A percentile compares a stretch with the other conserved stretches of the same genome.
These are phyloP conservation scores for Penicillium thymicola DNA, from an alignment of 2,329 filamentous ascomycete genomes.

Conservation along the genomic window DNA sequence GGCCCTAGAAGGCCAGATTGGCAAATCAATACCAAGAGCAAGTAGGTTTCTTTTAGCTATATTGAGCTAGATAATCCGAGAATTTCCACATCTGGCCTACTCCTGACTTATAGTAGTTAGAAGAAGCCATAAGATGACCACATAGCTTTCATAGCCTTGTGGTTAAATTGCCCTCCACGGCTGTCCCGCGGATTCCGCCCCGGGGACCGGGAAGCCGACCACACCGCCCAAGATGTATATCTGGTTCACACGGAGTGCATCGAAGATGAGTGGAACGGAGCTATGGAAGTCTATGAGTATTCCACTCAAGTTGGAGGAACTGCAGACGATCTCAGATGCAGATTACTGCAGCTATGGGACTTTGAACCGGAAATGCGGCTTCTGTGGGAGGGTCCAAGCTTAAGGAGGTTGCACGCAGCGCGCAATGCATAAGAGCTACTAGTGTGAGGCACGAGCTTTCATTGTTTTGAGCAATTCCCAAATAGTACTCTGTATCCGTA, in stretches of 20 bases:
- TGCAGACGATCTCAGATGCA: neutral
- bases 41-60: too few species aligned
- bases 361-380: neutral
- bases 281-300: neutral
- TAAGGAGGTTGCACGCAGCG: neutral
- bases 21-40: too few species aligned
- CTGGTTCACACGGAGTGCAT: neutral
- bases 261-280: neutral
- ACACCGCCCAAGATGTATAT: neutral
- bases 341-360: neutral
- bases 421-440: slow-evolving; percentile 3
- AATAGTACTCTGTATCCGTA: neutral
- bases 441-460: slow-evolving; percentile 5
- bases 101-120: neutral
- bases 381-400: slow-evolving; percentile 2
- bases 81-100: neutral
- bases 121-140: neutral
- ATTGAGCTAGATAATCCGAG: neutral
- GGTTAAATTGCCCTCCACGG: neutral
- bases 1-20: too few species aligned
- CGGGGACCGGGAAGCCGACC: slow-evolving; percentile 1
- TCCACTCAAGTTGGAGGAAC: neutral
- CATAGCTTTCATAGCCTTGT: neutral
- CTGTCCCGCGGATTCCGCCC: neutral
- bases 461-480: neutral